Evolutionary conservation across 345 rosid genomes (phyloP), one percentile per base, ranked within the genome.

Genomic region (Camelina hispida): DNA sequence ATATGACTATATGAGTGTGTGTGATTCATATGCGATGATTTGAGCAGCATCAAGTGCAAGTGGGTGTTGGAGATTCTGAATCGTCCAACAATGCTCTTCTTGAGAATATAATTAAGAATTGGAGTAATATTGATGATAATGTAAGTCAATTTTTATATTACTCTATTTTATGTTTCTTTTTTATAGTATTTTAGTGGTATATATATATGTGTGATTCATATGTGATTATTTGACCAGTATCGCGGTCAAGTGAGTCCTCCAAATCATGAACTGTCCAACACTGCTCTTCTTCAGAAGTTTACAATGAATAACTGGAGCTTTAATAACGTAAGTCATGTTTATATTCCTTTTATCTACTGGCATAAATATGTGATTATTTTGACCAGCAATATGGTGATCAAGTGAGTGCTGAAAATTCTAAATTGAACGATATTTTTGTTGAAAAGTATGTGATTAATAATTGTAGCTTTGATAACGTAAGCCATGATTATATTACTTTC

Each of bases 181-280:
- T 3, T 4, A 28, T 28, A 28, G 30, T 28, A 28, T 28, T 28
- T 28, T 28, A 28, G 30, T 28, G 30, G 30, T 28, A 28, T 28
- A 28, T 35, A 6, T 34, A 8, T 35, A 8, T 35, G 3, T 37
- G 9, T 65, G 64, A 55, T 65, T 22, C 40, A 57, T 47, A 18
- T 5, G n/a, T 42, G 18, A 60, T 68, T 32, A 11, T 75, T 68
- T 61, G n/a, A 43, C n/a, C 50, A 76, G 69, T 15, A 52, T 44
- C 63, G 68, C 52, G 48, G 10, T 15, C 3, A 52, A 3, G 9
- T 16, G 69, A 61, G 1, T 20, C 11, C 25, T 38, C 53, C 51
- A 48, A 60, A 13, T 75, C 7, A 8, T 75, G 37, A 32, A 15
- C 2, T 30, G 23, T 44, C 54, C 44, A 17, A 34, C 40, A 11